Evolutionary conservation across 495 filamentous ascomycete genomes (phyloP).

Genomic region (Chaetomidium leptoderma): DNA sequence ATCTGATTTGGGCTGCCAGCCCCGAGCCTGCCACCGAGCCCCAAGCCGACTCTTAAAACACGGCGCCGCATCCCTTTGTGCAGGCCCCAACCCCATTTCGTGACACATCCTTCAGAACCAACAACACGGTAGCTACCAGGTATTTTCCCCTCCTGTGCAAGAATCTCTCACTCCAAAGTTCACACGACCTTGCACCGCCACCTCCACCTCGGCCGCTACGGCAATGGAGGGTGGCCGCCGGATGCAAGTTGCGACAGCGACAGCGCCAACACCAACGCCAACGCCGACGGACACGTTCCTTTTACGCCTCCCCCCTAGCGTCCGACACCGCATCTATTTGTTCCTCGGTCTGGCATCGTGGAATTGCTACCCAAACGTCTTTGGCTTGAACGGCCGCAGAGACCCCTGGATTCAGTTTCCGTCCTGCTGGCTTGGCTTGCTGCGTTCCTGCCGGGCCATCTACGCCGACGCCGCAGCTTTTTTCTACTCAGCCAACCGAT

Average conservation of each 20-base stretch:
- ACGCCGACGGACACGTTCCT: neutral
- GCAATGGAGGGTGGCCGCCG: neutral
- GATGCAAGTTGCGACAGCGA: neutral
- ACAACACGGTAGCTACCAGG: too few relatives aligned
- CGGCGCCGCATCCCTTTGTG: too few relatives aligned
- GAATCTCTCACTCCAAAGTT: too few relatives aligned
- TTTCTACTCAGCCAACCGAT: constrained; percentile 9
- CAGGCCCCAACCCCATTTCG: too few relatives aligned
- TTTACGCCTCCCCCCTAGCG: neutral
- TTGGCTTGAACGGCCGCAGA: constrained; percentile 5
- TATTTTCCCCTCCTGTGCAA: too few relatives aligned
- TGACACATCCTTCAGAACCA: too few relatives aligned
- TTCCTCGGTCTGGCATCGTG: neutral
- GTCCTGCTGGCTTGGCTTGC: neutral
- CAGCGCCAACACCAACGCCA: neutral
- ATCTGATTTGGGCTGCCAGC: too few relatives aligned
- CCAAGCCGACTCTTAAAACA: too few relatives aligned
- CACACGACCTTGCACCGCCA: too few relatives aligned
- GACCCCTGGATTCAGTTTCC: neutral
- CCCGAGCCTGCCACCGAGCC: too few relatives aligned
- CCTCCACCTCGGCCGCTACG: neutral
- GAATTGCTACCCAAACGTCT: neutral
- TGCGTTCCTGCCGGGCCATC: constrained; percentile 12
- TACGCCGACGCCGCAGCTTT: constrained; percentile 9
- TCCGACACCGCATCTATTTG: neutral